A percentile compares a stretch with the other conserved stretches of the same genome.
These are phyloP conservation scores for Hyaloperonospora arabidopsidis DNA, from an alignment of 352 stramenopile species.

Conservation along the genomic window DNA sequence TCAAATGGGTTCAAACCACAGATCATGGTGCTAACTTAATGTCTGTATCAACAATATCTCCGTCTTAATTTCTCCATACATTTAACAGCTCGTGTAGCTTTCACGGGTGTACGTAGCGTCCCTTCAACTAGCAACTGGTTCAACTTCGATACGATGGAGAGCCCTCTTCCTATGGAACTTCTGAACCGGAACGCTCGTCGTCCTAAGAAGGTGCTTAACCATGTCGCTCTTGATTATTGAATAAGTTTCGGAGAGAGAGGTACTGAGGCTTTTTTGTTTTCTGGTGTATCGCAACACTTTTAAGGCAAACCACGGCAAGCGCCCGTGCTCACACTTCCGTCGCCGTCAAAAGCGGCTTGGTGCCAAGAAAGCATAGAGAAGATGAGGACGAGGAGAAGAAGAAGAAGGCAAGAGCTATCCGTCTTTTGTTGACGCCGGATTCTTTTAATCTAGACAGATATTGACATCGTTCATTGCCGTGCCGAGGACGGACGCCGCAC, in stretches of 20 bases:
- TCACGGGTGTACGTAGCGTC: slow-evolving; percentile 41
- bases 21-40: too few species aligned
- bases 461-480: slow-evolving; percentile 7
- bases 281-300: background rate
- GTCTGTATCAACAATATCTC: too few species aligned
- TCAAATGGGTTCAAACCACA: background rate
- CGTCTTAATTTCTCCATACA: background rate
- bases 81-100: slow-evolving; percentile 16
- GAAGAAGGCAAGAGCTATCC: too few species aligned
- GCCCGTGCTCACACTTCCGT: slow-evolving; percentile 72
- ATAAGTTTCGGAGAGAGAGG: background rate
- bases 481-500: background rate
- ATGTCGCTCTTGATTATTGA: background rate
- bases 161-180: slow-evolving; percentile 60
- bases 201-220: slow-evolving; percentile 58
- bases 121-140: slow-evolving; percentile 19
- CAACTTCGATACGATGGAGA: slow-evolving; percentile 21
- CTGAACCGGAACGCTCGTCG: slow-evolving; percentile 76
- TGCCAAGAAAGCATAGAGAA: slow-evolving; percentile 27
- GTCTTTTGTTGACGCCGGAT: background rate
- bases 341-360: slow-evolving; percentile 76
- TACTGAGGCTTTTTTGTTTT: background rate
- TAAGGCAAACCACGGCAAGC: slow-evolving; percentile 84
- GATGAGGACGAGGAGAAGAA: background rate
- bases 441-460: slow-evolving; percentile 12